These are phyloP conservation scores for Scheffersomyces lignosus DNA, from an alignment of 805 yeast genomes.

Conservation along the genomic window DNA sequence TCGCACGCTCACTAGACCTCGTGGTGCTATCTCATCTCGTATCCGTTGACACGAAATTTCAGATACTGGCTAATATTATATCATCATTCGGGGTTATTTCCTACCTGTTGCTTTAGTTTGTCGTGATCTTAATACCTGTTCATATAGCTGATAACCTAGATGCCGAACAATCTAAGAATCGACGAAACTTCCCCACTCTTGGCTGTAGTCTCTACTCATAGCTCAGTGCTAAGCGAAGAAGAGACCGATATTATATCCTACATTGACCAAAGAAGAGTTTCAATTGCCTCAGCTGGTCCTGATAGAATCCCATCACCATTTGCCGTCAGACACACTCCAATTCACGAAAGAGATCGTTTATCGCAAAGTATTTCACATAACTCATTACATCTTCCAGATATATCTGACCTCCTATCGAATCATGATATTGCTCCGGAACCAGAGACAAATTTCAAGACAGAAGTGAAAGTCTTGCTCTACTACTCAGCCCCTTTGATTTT, in stretches of 20 bases:
- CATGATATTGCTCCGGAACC: slow-evolving; percentile 40
- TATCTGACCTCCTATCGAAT: slow-evolving; percentile 23
- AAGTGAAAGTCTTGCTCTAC: slow-evolving; percentile 35
- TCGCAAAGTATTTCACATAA: slow-evolving; percentile 15
- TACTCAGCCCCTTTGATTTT: slow-evolving; percentile 60
- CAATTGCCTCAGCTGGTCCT: slow-evolving; percentile 35
- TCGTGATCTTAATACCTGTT: no score
- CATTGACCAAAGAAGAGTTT: slow-evolving; percentile 39
- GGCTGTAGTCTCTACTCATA: no score
- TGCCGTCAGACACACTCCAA: slow-evolving; percentile 9
- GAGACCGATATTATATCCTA: slow-evolving; percentile 39
- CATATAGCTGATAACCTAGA: no score
- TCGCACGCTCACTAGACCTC: no score
- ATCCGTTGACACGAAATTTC: no score
- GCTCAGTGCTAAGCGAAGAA: no score
- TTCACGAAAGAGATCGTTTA: slow-evolving; percentile 7
- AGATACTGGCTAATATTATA: no score
- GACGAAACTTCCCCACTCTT: slow-evolving; percentile 7
- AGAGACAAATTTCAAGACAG: slow-evolving; percentile 40
- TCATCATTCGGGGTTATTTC: no score
- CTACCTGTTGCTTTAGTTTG: no score
- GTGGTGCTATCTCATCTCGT: no score
- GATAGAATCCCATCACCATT: slow-evolving; percentile 14
- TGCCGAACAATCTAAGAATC: no score
- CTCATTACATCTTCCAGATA: slow-evolving; percentile 8